Evolutionary conservation across 2,329 filamentous ascomycete genomes (phyloP), one percentile per base, ranked within the genome.

Genomic region (Fusarium cicatricum): DNA sequence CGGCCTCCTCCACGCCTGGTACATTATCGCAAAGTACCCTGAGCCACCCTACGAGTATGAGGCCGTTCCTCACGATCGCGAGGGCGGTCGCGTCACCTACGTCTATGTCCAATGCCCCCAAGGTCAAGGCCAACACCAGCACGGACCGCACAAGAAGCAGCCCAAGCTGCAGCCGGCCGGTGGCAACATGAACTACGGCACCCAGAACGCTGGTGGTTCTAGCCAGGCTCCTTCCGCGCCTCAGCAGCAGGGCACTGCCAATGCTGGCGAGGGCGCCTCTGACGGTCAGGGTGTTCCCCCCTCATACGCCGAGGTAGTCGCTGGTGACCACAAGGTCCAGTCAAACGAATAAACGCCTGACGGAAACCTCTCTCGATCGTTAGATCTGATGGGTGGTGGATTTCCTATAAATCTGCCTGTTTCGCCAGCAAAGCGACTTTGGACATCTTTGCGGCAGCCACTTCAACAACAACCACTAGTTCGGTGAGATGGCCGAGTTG

Each of bases 1-100:
- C 16, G 94, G 94, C 58, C 89, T 98, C 43, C 80, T 99, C 3
- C 95, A 99, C 79, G 86, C 93, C 60, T 98, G 95, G 94, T 99
- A 98, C 83, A 96, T 98, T 76, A 97, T 99, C 77, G 85, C 91
- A 70, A 90, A 91, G 72, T 91, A 89, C 74, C 95, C 95, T 54
- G 94, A 97, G 58, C 66, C 84, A 34, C 82, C 88, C 54, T 84
- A 84, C 74, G 85, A 89, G 60, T 92, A 95, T 76, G 85, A 91
- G 65, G 77, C 80, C 44, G 74, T 90, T 34, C 77, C 84, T 5
- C 85, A 87, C 47, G 83, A 85, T 68, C 66, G 72, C 67, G 82
- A 84, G 64, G 77, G 79, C 65, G 80, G 83, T 65, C 83, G 81
- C 57, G 86, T 94, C 50, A 89, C 88, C 33, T 94, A 95, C 75